Conservation (phyloP, 2,329 filamentous ascomycete species). For the Leptodontidium sp. region DNA sequence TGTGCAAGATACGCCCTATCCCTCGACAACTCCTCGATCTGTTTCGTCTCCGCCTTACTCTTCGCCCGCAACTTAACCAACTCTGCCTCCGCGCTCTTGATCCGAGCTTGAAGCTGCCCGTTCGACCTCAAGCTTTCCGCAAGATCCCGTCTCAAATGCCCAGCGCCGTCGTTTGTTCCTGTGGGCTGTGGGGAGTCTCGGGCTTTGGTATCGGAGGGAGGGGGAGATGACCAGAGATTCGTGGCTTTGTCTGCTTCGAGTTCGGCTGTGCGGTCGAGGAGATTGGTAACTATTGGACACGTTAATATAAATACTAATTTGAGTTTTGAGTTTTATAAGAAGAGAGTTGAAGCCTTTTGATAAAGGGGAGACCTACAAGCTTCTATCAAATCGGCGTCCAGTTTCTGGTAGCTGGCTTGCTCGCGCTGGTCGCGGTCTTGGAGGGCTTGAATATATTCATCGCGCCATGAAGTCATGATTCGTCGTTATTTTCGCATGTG, state of each 20-base stretch:
- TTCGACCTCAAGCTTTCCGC: conserved; percentile 80
- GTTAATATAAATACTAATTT: conserved; percentile 28
- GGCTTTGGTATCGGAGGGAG: conserved; percentile 44
- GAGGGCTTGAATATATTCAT: conserved; percentile 81
- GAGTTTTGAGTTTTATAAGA: background rate
- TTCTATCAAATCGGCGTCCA: conserved; percentile 74
- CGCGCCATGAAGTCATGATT: conserved; percentile 65
- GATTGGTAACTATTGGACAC: conserved; percentile 62
- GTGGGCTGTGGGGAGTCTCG: conserved; percentile 41
- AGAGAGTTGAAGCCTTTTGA: too few relatives aligned
- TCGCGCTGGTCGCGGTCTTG: conserved; percentile 75
- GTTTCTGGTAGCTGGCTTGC: conserved; percentile 63
- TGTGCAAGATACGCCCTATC: conserved; percentile 67
- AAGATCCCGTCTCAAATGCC: conserved; percentile 73
- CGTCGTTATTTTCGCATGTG: conserved; percentile 16
- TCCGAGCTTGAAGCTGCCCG: conserved; percentile 69
- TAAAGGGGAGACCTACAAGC: conserved; percentile 66
- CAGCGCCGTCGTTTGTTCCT: conserved; percentile 44
- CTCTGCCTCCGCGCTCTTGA: conserved; percentile 70
- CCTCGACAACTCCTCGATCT: conserved; percentile 52
- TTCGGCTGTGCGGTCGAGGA: conserved; percentile 71
- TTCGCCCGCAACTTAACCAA: conserved; percentile 68
- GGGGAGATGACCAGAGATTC: conserved; percentile 31
- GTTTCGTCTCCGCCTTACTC: conserved; percentile 64
- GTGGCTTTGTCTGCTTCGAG: conserved; percentile 65